Evolutionary conservation across 2,329 filamentous ascomycete genomes (phyloP).

Genomic region (Fusarium brachygibbosum): DNA sequence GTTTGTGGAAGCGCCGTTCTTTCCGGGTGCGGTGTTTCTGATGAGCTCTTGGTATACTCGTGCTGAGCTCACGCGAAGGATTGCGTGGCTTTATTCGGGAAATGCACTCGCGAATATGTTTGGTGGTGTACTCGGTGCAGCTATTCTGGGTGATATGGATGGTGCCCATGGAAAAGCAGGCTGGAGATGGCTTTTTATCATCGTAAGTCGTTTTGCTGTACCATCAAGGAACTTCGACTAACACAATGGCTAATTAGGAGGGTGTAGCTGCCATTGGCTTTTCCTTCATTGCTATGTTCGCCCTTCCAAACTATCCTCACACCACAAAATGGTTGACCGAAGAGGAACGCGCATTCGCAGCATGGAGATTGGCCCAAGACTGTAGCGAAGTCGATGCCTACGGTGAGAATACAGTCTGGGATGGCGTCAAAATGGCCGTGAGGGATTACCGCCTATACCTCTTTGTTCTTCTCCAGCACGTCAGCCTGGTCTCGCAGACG

Average conservation of each 20-base stretch:
- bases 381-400: slow-evolving; percentile 61
- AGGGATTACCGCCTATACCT: slow-evolving; percentile 65
- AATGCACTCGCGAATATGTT: slow-evolving; percentile 67
- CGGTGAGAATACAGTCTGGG: slow-evolving; percentile 54
- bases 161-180: slow-evolving; percentile 67
- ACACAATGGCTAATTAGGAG: slow-evolving; percentile 43
- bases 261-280: slow-evolving; percentile 58
- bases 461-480: slow-evolving; percentile 67
- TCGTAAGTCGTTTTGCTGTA: slow-evolving; percentile 51
- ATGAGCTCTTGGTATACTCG: slow-evolving; percentile 63
- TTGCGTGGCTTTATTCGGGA: slow-evolving; percentile 70
- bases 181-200: slow-evolving; percentile 77
- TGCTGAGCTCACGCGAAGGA: slow-evolving; percentile 67
- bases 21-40: slow-evolving; percentile 62
- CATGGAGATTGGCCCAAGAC: slow-evolving; percentile 65
- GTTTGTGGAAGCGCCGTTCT: slow-evolving; percentile 64
- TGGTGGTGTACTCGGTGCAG: slow-evolving; percentile 64
- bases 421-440: slow-evolving; percentile 63
- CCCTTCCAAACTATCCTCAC: slow-evolving; percentile 67
- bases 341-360: slow-evolving; percentile 65
- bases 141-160: slow-evolving; percentile 60
- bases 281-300: slow-evolving; percentile 52
- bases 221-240: fast-evolving
- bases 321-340: slow-evolving; percentile 65
- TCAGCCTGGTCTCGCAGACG: slow-evolving; percentile 65